A percentile compares a stretch with the other conserved stretches of the same genome.
These are phyloP conservation scores for Fusarium sp. DNA, from an alignment of 2,329 filamentous ascomycete species.

Conservation along the genomic window DNA sequence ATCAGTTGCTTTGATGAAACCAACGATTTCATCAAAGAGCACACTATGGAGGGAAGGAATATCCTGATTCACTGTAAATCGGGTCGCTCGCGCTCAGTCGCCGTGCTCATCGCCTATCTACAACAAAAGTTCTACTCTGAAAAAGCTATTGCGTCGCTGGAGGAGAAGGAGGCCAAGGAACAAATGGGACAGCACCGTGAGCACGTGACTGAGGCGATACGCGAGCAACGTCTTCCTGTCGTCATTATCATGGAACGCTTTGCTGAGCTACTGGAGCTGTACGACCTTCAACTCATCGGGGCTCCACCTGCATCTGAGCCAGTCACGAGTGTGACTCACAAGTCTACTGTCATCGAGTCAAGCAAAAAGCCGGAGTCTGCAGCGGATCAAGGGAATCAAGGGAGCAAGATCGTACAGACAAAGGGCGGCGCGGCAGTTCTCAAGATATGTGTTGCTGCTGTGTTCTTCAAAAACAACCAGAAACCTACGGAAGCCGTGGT, in stretches of 20 bases:
- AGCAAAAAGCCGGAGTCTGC: too few relatives aligned
- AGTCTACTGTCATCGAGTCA: too few relatives aligned
- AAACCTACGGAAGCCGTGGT: not conserved
- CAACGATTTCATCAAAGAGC: too few relatives aligned
- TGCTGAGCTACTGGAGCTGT: not conserved
- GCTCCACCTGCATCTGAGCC: not conserved
- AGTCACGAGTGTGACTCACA: too few relatives aligned
- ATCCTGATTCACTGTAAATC: not conserved
- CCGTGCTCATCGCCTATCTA: not conserved
- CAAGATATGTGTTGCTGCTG: not conserved
- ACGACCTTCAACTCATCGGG: not conserved
- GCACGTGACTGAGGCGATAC: not conserved
- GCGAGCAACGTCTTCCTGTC: not conserved
- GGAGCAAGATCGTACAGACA: not conserved
- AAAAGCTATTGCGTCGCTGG: not conserved
- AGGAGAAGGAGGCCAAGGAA: accelerated
- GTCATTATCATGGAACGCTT: not conserved
- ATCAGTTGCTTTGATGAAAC: not conserved
- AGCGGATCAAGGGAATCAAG: too few relatives aligned
- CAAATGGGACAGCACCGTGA: too few relatives aligned
- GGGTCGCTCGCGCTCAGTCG: not conserved
- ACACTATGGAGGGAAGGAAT: too few relatives aligned
- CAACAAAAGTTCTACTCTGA: not conserved
- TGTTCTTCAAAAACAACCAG: not conserved
- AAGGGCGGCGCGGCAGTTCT: not conserved